Evolutionary conservation across 305 asterid species (phyloP).

Genomic region (Rubia tinctorum): DNA sequence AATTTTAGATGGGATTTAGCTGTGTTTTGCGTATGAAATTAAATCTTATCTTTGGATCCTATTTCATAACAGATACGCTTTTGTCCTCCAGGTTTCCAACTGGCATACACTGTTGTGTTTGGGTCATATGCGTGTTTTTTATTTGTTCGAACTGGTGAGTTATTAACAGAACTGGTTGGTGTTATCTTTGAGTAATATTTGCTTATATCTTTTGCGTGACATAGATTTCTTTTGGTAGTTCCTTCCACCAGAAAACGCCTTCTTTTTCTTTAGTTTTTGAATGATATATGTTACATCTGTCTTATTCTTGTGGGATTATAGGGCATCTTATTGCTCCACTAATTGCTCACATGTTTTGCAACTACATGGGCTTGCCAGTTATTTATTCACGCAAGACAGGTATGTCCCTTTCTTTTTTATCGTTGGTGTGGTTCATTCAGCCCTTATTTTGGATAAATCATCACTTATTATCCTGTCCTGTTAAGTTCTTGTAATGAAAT

Average conservation of each 20-base stretch:
- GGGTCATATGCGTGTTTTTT: conserved; percentile 44
- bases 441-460: not conserved
- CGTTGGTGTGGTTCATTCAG: not conserved
- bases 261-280: not conserved
- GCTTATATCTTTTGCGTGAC: not conserved
- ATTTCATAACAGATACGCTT: not conserved
- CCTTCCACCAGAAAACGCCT: not conserved
- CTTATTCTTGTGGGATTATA: conserved; percentile 25
- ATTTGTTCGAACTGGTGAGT: conserved; percentile 54
- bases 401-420: conserved; percentile 23
- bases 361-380: conserved; percentile 83
- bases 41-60: not conserved
- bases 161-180: conserved; percentile 14
- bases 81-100: conserved; percentile 71
- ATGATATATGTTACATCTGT: not conserved
- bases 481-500: not conserved
- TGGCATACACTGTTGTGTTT: conserved; percentile 84
- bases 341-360: conserved; percentile 86
- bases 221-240: not conserved
- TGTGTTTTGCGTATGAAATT: not conserved
- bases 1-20: not conserved
- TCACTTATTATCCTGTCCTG: not conserved
- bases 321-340: conserved; percentile 82
- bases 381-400: conserved; percentile 61
- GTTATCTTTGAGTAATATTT: not conserved